Evolutionary conservation across 352 stramenopile species (phyloP), one percentile per base, ranked within the genome.

Genomic region (Globisporangium middletonii): DNA sequence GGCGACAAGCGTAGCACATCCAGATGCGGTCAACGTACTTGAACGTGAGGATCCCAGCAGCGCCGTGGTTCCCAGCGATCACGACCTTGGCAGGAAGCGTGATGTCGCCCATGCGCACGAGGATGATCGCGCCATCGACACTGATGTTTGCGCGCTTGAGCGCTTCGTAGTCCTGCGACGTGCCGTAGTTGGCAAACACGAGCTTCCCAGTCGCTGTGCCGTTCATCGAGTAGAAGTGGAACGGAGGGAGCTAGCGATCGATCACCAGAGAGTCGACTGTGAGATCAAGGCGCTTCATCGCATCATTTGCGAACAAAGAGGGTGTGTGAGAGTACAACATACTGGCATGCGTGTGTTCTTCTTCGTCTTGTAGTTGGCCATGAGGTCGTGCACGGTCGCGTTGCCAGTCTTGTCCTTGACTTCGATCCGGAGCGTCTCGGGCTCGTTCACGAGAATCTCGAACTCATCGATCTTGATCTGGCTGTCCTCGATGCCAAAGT

Each of bases 171-270:
- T 92, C 84, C 11, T 75, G 59, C 0, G 79, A 77, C 18, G 67
- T 71, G 26, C 82, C 84, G 44, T 86, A 94, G 62, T 94, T 81
- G 1, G 75, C 83, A 52, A 91, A 94, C 45, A 92, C 80, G 52
- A 92, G 57, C 45, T 63, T 63, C 26, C 78, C 84, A 1, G 65
- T 61, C 3, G 65, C 79, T 1, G 69, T 82, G 49, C 84, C 84
- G 57, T 90, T 92, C 63, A 79, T 85, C 23, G 80, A 81, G 70
- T 92, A 94, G 53, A 91, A 75, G 62, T 94, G 84, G 62, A 92
- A 94, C 3, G 82, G 73, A 4, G 79, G 73, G 27, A 78, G 59
- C 50, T 73, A 63, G 42, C 56, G 30, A 53, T 33, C 27, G 42
- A 50, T 15, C 8, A 59, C n/a, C 44, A 55, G 6, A 45, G 5